phyloP scores from a whole-genome alignment of 768 basidiomycete genomes.

The Suillus paluster region DNA sequence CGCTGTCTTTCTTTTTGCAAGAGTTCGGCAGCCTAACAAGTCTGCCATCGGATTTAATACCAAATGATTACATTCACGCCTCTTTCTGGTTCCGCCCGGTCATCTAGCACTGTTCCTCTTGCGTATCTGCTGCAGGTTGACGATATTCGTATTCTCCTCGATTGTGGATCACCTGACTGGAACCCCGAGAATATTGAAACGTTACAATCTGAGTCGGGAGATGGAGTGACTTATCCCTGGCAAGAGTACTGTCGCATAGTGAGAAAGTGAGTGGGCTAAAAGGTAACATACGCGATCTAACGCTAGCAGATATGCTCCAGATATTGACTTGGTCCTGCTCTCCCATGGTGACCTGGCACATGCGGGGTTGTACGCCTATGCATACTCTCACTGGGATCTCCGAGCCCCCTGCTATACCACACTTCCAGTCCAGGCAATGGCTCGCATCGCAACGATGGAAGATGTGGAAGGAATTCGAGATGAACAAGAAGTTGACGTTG shows the following conservation, averaged over 20 bases:
- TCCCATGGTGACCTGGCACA: conserved; percentile 93
- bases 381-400: conserved; percentile 84
- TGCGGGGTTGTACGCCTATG: conserved; percentile 91
- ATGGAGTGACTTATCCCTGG: conserved; percentile 49
- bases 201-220: conserved; percentile 32
- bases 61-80: conserved; percentile 96
- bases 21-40: background rate
- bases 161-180: conserved; percentile 94
- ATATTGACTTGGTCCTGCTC: conserved; percentile 87
- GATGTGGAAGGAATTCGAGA: conserved; percentile 83
- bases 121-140: conserved; percentile 93
- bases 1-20: background rate
- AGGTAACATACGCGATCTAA: conserved; percentile 2
- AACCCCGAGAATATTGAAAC: conserved; percentile 52
- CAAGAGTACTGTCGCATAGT: conserved; percentile 68
- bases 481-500: conserved; percentile 62
- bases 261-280: conserved; percentile 59
- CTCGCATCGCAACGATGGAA: conserved; percentile 86
- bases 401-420: conserved; percentile 93
- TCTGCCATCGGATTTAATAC: background rate
- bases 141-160: conserved; percentile 90
- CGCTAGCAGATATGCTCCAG: conserved; percentile 66
- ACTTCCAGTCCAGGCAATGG: conserved; percentile 95
- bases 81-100: conserved; percentile 81
- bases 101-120: conserved; percentile 63